These are phyloP conservation scores for Podochytrium sp. DNA, from an alignment of 192 early-diverging fungal genomes.

Conservation along the genomic window DNA sequence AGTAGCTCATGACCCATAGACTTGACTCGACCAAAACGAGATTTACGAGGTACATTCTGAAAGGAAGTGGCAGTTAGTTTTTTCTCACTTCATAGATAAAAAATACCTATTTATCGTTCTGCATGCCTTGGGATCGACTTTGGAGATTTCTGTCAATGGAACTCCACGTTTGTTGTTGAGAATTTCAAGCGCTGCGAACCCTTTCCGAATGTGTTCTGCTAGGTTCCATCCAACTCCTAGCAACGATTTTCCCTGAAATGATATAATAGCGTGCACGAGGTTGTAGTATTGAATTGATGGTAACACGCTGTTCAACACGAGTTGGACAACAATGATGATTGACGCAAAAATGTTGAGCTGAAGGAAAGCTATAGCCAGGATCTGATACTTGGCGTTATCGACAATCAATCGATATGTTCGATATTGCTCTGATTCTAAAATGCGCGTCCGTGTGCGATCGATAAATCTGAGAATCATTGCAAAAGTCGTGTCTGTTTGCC, in stretches of 20 bases:
- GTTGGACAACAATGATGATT: conserved; percentile 5
- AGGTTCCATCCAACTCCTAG: background rate
- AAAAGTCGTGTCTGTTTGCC: background rate
- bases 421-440: conserved; percentile 6
- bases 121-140: background rate
- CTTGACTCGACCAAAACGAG: background rate
- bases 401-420: background rate
- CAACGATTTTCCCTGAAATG: conserved; percentile 3
- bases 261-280: conserved; percentile 4
- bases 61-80: background rate
- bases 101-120: background rate
- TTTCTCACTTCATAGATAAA: too few species aligned
- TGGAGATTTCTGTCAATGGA: background rate
- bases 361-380: background rate
- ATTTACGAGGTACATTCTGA: too few species aligned
- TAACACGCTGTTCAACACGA: background rate
- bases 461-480: background rate
- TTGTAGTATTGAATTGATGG: conserved; percentile 10
- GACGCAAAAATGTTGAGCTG: background rate
- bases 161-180: background rate
- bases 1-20: background rate
- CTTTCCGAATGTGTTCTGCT: background rate
- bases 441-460: background rate
- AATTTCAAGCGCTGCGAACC: conserved; percentile 5
- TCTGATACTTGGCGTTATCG: background rate